phyloP scores from a whole-genome alignment of 2,329 filamentous ascomycete species.

The Grosmannia clavigera region DNA sequence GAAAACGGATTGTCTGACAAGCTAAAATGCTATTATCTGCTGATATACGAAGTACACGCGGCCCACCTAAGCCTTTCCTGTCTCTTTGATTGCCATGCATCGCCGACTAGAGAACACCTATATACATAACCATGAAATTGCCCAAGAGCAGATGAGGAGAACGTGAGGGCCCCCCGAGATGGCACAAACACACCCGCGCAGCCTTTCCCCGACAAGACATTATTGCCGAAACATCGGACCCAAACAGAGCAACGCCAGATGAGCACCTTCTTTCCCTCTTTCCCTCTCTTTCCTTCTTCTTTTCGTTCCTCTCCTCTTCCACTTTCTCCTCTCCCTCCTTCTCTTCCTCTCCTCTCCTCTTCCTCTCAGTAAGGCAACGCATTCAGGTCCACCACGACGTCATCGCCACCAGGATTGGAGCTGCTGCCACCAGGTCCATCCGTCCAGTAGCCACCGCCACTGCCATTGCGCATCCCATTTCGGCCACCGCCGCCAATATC shows the following conservation, averaged over 20 bases:
- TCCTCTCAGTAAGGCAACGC: slow-evolving; percentile 9
- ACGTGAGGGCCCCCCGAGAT: not conserved
- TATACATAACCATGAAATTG: not conserved
- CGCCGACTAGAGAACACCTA: not conserved
- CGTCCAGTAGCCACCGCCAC: slow-evolving; percentile 1
- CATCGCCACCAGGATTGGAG: slow-evolving; percentile 4
- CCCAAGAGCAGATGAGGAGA: not conserved
- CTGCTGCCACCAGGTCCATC: not conserved
- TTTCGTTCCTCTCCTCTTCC: too few relatives aligned
- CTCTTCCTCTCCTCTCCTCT: too few relatives aligned
- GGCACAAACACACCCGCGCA: not conserved
- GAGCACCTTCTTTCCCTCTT: too few relatives aligned
- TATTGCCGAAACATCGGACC: not conserved
- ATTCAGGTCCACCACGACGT: slow-evolving; percentile 12
- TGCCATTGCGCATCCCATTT: slow-evolving; percentile 4
- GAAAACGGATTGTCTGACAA: not conserved
- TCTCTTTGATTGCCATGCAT: not conserved
- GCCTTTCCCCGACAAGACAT: not conserved
- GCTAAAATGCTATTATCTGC: not conserved
- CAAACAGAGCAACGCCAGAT: not conserved
- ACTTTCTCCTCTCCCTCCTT: too few relatives aligned
- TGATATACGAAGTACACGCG: not conserved
- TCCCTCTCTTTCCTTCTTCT: too few relatives aligned
- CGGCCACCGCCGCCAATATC: slow-evolving; percentile 11
- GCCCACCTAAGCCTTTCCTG: not conserved